Conservation (phyloP, 768 basidiomycete species). For the Tephrocybe sp. region DNA sequence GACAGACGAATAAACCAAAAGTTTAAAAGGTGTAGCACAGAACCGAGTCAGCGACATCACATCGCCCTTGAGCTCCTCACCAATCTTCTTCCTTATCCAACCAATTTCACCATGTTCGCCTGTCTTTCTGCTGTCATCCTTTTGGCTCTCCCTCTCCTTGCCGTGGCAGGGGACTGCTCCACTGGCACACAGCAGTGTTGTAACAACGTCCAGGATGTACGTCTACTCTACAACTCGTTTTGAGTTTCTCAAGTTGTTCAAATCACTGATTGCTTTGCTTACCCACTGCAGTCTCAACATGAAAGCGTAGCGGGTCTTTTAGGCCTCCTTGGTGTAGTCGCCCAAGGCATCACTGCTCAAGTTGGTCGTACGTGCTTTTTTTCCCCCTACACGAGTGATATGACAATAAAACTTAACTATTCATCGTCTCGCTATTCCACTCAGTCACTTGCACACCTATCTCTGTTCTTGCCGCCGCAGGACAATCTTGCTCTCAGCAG, state of each 20-base stretch:
- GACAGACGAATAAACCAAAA: too few relatives aligned
- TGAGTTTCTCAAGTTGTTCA: not conserved
- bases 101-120: conserved; percentile 1
- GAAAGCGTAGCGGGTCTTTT: too few relatives aligned
- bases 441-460: not conserved
- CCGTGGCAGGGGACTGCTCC: not conserved
- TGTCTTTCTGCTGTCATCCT: not conserved
- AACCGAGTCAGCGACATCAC: too few relatives aligned
- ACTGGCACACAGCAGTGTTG: not conserved
- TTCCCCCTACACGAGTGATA: too few relatives aligned
- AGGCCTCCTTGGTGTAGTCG: too few relatives aligned
- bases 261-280: too few relatives aligned
- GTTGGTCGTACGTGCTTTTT: not conserved
- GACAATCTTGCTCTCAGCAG: not conserved
- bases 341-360: too few relatives aligned
- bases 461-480: not conserved
- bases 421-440: not conserved
- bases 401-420: too few relatives aligned
- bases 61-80: too few relatives aligned
- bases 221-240: not conserved
- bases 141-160: not conserved
- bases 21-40: too few relatives aligned
- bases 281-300: too few relatives aligned
- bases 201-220: not conserved
- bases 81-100: too few relatives aligned